Conservation (phyloP, 1,284 basidiomycete species). For the Marasmius oreades region DNA sequence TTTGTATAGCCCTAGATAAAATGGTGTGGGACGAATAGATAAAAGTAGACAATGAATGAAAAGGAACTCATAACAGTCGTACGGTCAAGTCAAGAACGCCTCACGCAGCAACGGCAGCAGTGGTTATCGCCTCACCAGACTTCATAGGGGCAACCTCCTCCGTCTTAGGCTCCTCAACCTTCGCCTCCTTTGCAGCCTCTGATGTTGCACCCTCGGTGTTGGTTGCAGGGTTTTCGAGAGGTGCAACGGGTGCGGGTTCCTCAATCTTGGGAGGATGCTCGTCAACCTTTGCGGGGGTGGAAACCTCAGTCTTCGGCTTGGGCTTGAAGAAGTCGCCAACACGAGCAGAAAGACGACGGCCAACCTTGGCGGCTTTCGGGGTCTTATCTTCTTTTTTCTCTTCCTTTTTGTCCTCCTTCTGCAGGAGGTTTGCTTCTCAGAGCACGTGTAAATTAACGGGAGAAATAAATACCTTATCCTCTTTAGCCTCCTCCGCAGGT, state of each 20-base stretch:
- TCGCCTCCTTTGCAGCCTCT: constrained; percentile 24
- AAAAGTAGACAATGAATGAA: constrained; percentile 35
- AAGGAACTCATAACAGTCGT: constrained; percentile 54
- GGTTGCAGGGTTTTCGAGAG: constrained; percentile 70
- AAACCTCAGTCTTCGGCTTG: constrained; percentile 66
- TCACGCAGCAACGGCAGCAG: constrained; percentile 57
- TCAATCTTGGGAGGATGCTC: constrained; percentile 79
- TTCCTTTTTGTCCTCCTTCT: constrained; percentile 46
- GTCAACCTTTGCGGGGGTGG: constrained; percentile 78
- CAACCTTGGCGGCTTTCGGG: constrained; percentile 52
- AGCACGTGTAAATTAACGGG: too few species aligned
- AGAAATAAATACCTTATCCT: constrained; percentile 57
- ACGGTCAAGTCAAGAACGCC: constrained; percentile 28
- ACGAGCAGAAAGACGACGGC: constrained; percentile 74
- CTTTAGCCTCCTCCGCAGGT: constrained; percentile 46
- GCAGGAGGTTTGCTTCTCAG: background rate
- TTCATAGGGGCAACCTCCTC: constrained; percentile 31
- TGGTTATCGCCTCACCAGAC: constrained; percentile 26
- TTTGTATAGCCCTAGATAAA: constrained; percentile 27
- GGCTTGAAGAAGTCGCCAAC: constrained; percentile 78
- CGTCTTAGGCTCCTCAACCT: constrained; percentile 23
- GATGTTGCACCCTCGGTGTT: constrained; percentile 35
- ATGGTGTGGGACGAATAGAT: constrained; percentile 32
- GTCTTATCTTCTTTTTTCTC: constrained; percentile 38
- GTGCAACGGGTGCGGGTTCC: constrained; percentile 68